Evolutionary conservation across 495 filamentous ascomycete genomes (phyloP).

Genomic region (Daldinia caldariorum): DNA sequence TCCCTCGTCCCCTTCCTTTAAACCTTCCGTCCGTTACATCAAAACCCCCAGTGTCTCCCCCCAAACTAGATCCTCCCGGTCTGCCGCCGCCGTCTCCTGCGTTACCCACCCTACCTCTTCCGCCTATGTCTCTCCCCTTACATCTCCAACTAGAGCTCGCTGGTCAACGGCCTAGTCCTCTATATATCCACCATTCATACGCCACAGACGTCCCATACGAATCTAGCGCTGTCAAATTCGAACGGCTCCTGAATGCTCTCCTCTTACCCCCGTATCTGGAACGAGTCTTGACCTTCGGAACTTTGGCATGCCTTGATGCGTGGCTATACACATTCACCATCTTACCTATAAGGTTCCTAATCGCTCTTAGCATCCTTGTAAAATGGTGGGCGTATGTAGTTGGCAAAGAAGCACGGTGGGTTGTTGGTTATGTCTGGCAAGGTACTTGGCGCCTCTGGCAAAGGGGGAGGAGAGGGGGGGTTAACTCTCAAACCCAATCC

Average conservation of each 20-base stretch:
- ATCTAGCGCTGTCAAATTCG: slow-evolving; percentile 94
- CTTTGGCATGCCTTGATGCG: slow-evolving; percentile 90
- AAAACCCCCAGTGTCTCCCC: slow-evolving; percentile 28
- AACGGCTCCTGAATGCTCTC: slow-evolving; percentile 90
- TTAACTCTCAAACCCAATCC: slow-evolving; percentile 43
- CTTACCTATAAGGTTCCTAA: slow-evolving; percentile 87
- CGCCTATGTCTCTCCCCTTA: slow-evolving; percentile 86
- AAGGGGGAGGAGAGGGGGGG: slow-evolving; percentile 61
- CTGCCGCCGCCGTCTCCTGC: slow-evolving; percentile 69
- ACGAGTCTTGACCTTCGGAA: slow-evolving; percentile 84
- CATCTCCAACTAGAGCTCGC: slow-evolving; percentile 90
- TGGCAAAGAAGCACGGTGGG: slow-evolving; percentile 69
- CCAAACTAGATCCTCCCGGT: slow-evolving; percentile 43
- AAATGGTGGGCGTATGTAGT: slow-evolving; percentile 76
- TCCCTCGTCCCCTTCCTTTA: slow-evolving; percentile 45
- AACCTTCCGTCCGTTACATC: slow-evolving; percentile 36
- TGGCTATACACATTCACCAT: slow-evolving; percentile 98
- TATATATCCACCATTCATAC: slow-evolving; percentile 85
- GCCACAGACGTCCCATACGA: slow-evolving; percentile 85
- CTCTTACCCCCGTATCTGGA: slow-evolving; percentile 85
- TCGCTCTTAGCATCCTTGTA: slow-evolving; percentile 78
- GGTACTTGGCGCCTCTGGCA: slow-evolving; percentile 82
- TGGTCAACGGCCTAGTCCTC: slow-evolving; percentile 79
- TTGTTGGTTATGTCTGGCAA: slow-evolving; percentile 76
- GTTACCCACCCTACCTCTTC: slow-evolving; percentile 76